phyloP scores from a whole-genome alignment of 495 filamentous ascomycete species.

The Entonaema liquescens region DNA sequence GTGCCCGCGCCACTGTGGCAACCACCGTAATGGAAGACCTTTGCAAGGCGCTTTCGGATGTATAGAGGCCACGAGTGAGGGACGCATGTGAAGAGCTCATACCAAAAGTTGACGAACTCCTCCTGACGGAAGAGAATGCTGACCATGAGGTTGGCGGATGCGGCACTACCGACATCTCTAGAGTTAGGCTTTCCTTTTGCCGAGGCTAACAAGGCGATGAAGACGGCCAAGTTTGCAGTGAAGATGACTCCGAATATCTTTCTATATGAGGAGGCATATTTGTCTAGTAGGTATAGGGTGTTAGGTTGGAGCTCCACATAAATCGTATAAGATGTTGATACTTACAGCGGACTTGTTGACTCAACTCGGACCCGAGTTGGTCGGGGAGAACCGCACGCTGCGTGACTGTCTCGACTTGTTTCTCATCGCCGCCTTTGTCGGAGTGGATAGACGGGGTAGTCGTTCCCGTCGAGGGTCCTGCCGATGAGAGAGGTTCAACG shows the following conservation, averaged over 20 bases:
- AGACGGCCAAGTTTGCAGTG: conserved; percentile 38
- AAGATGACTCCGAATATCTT: conserved; percentile 46
- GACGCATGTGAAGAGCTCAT: conserved; percentile 63
- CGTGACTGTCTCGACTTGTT: conserved; percentile 31
- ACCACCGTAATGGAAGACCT: conserved; percentile 81
- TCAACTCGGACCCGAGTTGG: conserved; percentile 39
- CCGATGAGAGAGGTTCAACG: conserved; percentile 18
- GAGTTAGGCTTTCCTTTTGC: conserved; percentile 40
- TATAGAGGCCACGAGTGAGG: conserved; percentile 69
- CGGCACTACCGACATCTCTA: conserved; percentile 49
- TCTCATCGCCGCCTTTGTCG: conserved; percentile 32
- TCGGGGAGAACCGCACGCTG: conserved; percentile 40
- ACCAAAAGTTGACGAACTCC: conserved; percentile 76
- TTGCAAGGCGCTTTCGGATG: conserved; percentile 71
- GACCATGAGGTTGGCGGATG: conserved; percentile 58
- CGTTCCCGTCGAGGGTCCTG: conserved; percentile 38
- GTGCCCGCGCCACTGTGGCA: conserved; percentile 77
- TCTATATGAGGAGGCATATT: conserved; percentile 46
- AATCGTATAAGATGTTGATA: background rate
- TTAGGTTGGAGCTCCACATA: conserved; percentile 22
- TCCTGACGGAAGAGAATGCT: conserved; percentile 74
- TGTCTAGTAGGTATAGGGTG: conserved; percentile 23
- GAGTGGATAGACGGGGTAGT: conserved; percentile 40
- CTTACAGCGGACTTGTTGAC: conserved; percentile 43
- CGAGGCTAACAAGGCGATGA: conserved; percentile 34